Conservation (phyloP, 345 rosid genomes). For the Lepidium africanum region DNA sequence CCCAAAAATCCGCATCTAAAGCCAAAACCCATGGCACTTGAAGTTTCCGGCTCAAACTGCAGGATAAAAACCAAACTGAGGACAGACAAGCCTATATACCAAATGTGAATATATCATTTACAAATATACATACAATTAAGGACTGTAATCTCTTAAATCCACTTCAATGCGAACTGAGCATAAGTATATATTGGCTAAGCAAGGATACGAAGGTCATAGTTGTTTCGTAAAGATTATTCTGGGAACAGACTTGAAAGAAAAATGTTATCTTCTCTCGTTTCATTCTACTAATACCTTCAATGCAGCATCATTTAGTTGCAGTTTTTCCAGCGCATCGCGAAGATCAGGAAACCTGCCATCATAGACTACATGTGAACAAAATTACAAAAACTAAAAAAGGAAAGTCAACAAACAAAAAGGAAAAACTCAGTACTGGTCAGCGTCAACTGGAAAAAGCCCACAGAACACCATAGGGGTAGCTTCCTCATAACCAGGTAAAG, state of each 20-base stretch:
- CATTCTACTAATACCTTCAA: slow-evolving; percentile 50
- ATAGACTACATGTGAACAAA: slow-evolving; percentile 16
- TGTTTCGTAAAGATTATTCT: neutral
- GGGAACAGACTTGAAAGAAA: neutral
- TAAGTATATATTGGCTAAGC: neutral
- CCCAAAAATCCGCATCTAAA: slow-evolving; percentile 98
- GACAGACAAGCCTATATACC: neutral
- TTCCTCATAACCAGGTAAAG: slow-evolving; percentile 91
- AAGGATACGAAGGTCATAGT: neutral
- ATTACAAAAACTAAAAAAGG: slow-evolving; percentile 1
- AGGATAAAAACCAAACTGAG: slow-evolving; percentile 21
- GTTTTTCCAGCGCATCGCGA: slow-evolving; percentile 95
- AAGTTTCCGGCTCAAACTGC: slow-evolving; percentile 97
- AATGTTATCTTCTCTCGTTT: neutral
- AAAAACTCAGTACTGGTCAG: slow-evolving; percentile 74
- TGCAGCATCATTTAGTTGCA: slow-evolving; percentile 97
- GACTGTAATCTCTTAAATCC: neutral
- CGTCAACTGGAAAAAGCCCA: slow-evolving; percentile 97
- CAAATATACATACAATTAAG: neutral
- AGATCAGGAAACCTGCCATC: slow-evolving; percentile 72
- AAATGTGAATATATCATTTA: neutral
- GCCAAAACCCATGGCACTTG: slow-evolving; percentile 99
- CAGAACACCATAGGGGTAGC: slow-evolving; percentile 99
- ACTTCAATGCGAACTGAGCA: neutral
- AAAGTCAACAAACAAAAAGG: neutral